Base-by-base conservation (phyloP, 1,139 yeast genomes). In the Hanseniaspora uvarum region DNA sequence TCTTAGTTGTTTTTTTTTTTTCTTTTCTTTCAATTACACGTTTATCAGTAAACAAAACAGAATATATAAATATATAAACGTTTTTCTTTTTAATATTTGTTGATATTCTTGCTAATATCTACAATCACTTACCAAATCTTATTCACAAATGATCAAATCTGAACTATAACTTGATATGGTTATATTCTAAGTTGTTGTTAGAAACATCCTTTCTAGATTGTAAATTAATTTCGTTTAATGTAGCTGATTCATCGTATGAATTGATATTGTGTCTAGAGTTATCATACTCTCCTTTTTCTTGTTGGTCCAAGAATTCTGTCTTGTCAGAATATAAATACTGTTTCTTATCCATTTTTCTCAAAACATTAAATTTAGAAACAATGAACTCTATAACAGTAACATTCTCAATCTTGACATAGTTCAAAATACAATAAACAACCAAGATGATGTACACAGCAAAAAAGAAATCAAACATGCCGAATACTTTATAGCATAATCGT, bases 201-300 rank as follows among this genome's bases (percentile, higher is more conserved):
- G 41, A 37, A 11, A n/a, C 8, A 11, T 41, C 46, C 23, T 28
- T 41, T 41, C 46, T 41, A 8, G 34, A 28, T 8, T 41, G 46
- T 24, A 41, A 11, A 16, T 24, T 24, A 11, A n/a, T 26, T 12
- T 24, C 45, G 10, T n/a, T 26, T 10, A 26, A 4, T 1, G 31
- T 40, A n/a, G 45, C 7, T 16, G 33, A 24, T 8, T 40, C 46
- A 18, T 26, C 34, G 26, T 28, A 28, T 18, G 34, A 40, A 19
- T 30, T 31, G 18, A n/a, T n/a, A n/a, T 38, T 18, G 8, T 33
- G n/a, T 2, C 10, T 24, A 24, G 11, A 24, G 28, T 16, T 34
- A 16, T 16, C 31, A 26, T 36, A 50, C 18, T 50, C 53, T n/a
- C 53, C 53, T 23, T 37, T 50, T 37, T 50, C 53, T 23, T 50